Base-by-base conservation (phyloP, 2,329 filamentous ascomycete species). In the Neoscytalidium dimidiatum region DNA sequence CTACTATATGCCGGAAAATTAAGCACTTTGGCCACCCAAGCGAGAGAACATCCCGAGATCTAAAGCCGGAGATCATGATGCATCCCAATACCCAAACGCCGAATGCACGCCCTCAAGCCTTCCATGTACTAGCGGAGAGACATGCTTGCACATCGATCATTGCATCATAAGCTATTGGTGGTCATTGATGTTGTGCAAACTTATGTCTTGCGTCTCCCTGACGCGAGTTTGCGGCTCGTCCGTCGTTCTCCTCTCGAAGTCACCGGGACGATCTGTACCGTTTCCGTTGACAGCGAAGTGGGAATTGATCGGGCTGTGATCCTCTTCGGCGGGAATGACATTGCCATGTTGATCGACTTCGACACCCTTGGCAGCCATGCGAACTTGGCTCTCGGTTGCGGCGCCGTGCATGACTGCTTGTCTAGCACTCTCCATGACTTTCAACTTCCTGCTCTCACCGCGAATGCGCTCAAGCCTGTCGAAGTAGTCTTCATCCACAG, bases 401-500 rank as follows among this genome's bases (percentile, higher is more conserved):
- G 84, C 80, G 11, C 88, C 88, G 56, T 87, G 81, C n/a, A 86
- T 76, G 17, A 91, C 86, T 4, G 88, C 88, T 68, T 88, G 83
- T 69, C 88, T 83, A 3, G 88, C 89, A 51, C 82, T 85, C 70
- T 90, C 86, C 68, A 90, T 78, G 19, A 88, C 83, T 77, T 91
- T 91, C 68, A 86, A 75, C 77, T 90, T 90, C 68, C 85, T 83
- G 67, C 86, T 89, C 76, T 92, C 88, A 52, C 90, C 90, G 62
- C 92, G 84, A 19, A 93, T 79, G 66, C 84, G 81, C 77, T 92
- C 89, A 4, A 96, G 83, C 71, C 92, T 91, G 69, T 92, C 87
- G 70, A 97, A 95, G 79, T 97, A 97, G 41, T 86, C 88, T 6
- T 88, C 85, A 1, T 90, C 86, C 1, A 97, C 90, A 0, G 88